Conservation (phyloP, 176 grass and related monocot species). For the Zoysia pacifica region DNA sequence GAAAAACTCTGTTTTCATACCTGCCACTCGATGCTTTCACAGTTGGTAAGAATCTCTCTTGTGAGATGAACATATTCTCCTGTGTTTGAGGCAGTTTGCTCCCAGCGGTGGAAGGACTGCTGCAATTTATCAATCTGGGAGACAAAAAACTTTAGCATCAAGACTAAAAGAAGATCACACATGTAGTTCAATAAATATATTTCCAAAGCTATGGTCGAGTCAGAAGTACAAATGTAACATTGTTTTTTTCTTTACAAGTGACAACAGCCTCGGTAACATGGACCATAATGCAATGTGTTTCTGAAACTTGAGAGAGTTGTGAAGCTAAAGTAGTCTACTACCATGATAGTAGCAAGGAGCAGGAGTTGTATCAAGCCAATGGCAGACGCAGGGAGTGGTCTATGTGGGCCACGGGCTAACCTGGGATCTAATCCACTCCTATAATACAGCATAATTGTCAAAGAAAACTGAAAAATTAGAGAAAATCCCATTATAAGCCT, state of each 20-base stretch:
- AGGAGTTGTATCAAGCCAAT: background rate
- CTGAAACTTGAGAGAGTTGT: too few species aligned
- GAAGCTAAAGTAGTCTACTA: background rate
- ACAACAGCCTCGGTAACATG: background rate
- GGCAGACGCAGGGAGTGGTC: too few species aligned
- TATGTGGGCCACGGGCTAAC: too few species aligned
- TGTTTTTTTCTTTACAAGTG: background rate
- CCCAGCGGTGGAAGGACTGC: conserved; percentile 68
- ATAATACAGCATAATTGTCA: too few species aligned
- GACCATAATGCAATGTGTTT: background rate
- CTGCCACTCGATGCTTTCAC: conserved; percentile 96
- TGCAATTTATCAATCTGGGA: conserved; percentile 88
- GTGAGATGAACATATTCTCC: conserved; percentile 85
- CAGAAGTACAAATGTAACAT: background rate
- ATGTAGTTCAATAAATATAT: background rate
- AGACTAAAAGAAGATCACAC: background rate
- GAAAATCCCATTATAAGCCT: too few species aligned
- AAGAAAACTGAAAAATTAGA: too few species aligned
- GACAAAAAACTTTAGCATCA: background rate
- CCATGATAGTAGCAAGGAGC: background rate
- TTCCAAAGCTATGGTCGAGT: background rate
- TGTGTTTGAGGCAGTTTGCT: conserved; percentile 74
- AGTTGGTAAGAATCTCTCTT: conserved; percentile 77
- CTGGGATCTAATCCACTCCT: too few species aligned
- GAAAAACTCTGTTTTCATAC: conserved; percentile 30